phyloP scores from a whole-genome alignment of 805 yeast species.

The Wickerhamiella azyma region DNA sequence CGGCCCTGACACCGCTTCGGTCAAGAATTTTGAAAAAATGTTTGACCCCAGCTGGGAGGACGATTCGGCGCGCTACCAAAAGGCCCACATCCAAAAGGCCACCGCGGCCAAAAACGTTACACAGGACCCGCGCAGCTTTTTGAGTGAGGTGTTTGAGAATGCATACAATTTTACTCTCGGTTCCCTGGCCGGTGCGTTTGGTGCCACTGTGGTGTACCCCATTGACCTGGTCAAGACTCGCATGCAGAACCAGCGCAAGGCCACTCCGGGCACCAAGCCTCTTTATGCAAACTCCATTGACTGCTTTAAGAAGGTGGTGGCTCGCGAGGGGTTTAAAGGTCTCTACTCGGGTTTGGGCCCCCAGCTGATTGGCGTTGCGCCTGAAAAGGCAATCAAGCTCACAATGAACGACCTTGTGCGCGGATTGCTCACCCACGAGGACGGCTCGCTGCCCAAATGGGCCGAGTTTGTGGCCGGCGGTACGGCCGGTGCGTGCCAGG shows the following conservation, averaged over 20 bases:
- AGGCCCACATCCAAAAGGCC: slow-evolving; percentile 23
- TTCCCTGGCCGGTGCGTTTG: slow-evolving; percentile 92
- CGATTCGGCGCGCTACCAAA: slow-evolving; percentile 23
- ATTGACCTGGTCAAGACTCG: slow-evolving; percentile 92
- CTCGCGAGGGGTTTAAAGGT: slow-evolving; percentile 69
- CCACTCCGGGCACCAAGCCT: slow-evolving; percentile 32
- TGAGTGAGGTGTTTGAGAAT: slow-evolving; percentile 64
- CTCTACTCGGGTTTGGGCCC: slow-evolving; percentile 88
- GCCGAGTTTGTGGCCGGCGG: slow-evolving; percentile 84
- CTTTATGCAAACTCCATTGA: slow-evolving; percentile 71
- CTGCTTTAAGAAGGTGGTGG: slow-evolving; percentile 66
- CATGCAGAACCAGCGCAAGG: slow-evolving; percentile 86
- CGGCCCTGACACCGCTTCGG: slow-evolving; percentile 19
- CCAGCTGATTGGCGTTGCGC: slow-evolving; percentile 93
- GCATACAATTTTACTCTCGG: slow-evolving; percentile 80
- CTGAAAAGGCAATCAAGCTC: slow-evolving; percentile 92
- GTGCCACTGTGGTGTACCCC: slow-evolving; percentile 96
- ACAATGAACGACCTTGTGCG: slow-evolving; percentile 87
- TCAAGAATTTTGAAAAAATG: slow-evolving; percentile 27
- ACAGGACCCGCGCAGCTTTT: slow-evolving; percentile 28
- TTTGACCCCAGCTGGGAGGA: slow-evolving; percentile 34
- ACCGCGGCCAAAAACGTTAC: slow-evolving; percentile 31
- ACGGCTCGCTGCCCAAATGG: slow-evolving; percentile 36
- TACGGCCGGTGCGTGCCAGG: slow-evolving; percentile 93
- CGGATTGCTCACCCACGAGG: slow-evolving; percentile 45